Percentiles rank a stretch among this genome's conserved stretches.
These are phyloP conservation scores for Epichloe uncinata DNA, from an alignment of 2,329 filamentous ascomycete genomes.

Conservation along the genomic window DNA sequence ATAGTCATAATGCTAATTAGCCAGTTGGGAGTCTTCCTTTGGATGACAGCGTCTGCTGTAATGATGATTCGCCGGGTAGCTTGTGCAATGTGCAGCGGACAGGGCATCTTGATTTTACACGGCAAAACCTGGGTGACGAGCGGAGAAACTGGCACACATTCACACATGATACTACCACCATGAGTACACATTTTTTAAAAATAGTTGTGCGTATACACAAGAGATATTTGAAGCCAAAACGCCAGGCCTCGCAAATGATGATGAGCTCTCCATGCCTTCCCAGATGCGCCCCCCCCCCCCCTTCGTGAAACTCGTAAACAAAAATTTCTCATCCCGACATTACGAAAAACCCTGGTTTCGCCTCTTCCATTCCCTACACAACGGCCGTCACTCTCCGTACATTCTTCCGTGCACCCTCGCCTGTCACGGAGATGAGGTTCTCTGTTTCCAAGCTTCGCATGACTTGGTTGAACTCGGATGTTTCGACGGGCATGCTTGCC, in stretches of 20 bases:
- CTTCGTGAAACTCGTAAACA: not conserved
- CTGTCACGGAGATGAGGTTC: slow-evolving; percentile 64
- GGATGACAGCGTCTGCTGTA: too few relatives aligned
- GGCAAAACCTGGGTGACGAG: too few relatives aligned
- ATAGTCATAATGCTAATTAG: too few relatives aligned
- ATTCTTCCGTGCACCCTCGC: slow-evolving; percentile 72
- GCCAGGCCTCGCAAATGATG: not conserved
- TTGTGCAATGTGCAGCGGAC: not conserved
- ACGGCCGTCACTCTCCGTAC: slow-evolving; percentile 60
- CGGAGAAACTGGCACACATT: too few relatives aligned
- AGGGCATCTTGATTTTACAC: too few relatives aligned
- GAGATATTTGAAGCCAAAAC: not conserved
- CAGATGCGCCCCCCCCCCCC: not conserved
- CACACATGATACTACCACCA: too few relatives aligned
- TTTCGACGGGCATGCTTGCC: slow-evolving; percentile 58
- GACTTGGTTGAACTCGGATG: slow-evolving; percentile 69
- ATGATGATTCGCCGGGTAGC: not conserved
- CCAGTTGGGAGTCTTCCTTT: too few relatives aligned
- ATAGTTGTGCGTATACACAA: too few relatives aligned
- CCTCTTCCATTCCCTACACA: slow-evolving; percentile 13
- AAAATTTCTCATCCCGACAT: not conserved
- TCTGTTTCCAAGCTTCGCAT: slow-evolving; percentile 73
- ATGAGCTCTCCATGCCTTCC: not conserved
- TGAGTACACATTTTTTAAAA: too few relatives aligned
- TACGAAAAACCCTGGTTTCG: too few relatives aligned